Conservation (phyloP, 306 rosid genomes). For the Cicer pinnatifidum region DNA sequence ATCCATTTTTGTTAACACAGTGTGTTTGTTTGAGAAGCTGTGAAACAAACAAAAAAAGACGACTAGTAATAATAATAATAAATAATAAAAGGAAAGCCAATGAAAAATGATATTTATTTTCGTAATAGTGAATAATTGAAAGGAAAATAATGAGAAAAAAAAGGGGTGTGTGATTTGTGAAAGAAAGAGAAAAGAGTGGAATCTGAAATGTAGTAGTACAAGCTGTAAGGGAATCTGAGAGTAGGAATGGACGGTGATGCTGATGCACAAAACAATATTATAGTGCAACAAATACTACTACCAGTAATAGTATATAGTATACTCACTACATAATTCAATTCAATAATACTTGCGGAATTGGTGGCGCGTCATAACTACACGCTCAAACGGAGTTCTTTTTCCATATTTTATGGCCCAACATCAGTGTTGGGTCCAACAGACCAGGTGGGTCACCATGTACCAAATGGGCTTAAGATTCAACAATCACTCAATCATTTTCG, state of each 20-base stretch:
- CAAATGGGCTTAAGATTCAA: background rate
- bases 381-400: background rate
- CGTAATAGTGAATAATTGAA: background rate
- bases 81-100: background rate
- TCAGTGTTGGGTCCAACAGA: background rate
- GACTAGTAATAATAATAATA: background rate
- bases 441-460: background rate
- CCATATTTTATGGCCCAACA: background rate
- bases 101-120: background rate
- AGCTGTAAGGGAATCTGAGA: constrained; percentile 22
- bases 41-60: background rate
- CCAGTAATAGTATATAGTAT: too few species aligned
- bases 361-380: background rate
- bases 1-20: constrained; percentile 27
- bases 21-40: background rate
- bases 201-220: background rate
- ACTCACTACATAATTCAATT: too few species aligned
- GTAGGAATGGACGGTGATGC: constrained; percentile 20
- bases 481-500: background rate
- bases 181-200: too few species aligned
- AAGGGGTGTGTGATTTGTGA: too few species aligned
- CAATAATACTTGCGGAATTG: too few species aligned
- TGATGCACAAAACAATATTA: background rate
- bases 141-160: background rate
- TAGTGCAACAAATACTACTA: too few species aligned